Evolutionary conservation across 2,329 filamentous ascomycete genomes (phyloP).

Genomic region (Penicillium sp.): DNA sequence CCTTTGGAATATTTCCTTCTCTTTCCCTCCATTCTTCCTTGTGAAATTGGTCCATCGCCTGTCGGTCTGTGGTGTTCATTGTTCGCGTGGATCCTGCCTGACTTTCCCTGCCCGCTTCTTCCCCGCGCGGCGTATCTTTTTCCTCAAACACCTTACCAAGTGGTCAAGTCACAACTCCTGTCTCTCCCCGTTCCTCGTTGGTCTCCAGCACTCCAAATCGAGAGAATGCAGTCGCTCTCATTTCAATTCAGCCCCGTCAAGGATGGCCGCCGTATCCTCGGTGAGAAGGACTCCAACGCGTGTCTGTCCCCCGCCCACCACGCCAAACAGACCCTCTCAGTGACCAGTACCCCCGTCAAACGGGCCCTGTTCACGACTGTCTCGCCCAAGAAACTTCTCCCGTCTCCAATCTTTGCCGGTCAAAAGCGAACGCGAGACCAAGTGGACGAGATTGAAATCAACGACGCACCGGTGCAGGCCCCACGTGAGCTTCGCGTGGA

Average conservation of each 20-base stretch:
- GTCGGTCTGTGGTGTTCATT: neutral
- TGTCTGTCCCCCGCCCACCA: constrained; percentile 39
- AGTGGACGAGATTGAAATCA: constrained; percentile 36
- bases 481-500: constrained; percentile 23
- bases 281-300: constrained; percentile 49
- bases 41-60: neutral
- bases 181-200: neutral
- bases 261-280: constrained; percentile 45
- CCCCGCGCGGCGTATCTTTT: constrained; percentile 13
- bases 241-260: constrained; percentile 40
- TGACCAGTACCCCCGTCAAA: constrained; percentile 35
- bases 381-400: constrained; percentile 37
- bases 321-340: constrained; percentile 25
- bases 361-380: constrained; percentile 29
- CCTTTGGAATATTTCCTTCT: neutral
- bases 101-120: constrained; percentile 17
- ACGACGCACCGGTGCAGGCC: constrained; percentile 26
- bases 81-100: constrained; percentile 12
- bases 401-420: constrained; percentile 41
- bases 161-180: constrained; percentile 3
- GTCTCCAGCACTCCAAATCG: constrained; percentile 10
- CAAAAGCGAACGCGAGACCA: constrained; percentile 48
- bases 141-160: neutral
- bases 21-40: neutral
- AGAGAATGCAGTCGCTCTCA: constrained; percentile 27